phyloP scores from a whole-genome alignment of 1,284 basidiomycete species.

The Singerocomus inundabilis region DNA sequence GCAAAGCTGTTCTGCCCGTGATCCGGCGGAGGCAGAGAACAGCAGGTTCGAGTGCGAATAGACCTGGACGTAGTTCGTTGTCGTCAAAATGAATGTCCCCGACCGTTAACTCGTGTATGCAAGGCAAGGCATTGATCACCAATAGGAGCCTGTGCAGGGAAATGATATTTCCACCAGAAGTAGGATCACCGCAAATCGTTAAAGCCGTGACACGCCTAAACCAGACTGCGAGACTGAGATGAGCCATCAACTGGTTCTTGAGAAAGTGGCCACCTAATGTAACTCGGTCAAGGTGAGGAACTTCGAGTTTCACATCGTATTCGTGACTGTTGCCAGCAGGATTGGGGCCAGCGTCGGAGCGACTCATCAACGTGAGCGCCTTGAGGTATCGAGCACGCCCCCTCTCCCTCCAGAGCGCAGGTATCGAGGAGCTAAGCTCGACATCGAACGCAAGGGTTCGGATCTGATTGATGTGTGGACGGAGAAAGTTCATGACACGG shows the following conservation, averaged over 20 bases:
- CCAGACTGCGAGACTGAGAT: constrained; percentile 9
- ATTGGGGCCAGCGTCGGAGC: background rate
- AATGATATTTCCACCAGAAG: background rate
- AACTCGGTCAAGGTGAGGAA: constrained; percentile 5
- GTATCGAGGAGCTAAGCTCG: constrained; percentile 11
- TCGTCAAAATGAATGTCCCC: constrained; percentile 13
- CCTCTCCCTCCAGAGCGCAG: constrained; percentile 12
- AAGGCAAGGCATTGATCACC: constrained; percentile 1
- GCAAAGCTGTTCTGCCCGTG: constrained; percentile 4
- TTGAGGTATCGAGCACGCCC: constrained; percentile 6
- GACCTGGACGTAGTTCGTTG: background rate
- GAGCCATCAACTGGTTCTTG: constrained; percentile 5
- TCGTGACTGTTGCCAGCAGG: background rate
- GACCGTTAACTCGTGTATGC: constrained; percentile 5
- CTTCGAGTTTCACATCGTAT: constrained; percentile 5
- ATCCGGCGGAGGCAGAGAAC: constrained; percentile 4
- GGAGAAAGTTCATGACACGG: constrained; percentile 6
- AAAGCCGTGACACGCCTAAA: constrained; percentile 9
- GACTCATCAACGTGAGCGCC: constrained; percentile 8
- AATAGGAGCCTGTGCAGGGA: constrained; percentile 11
- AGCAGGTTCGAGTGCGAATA: background rate
- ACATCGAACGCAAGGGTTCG: constrained; percentile 17
- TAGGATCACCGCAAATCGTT: constrained; percentile 3
- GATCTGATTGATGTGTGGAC: constrained; percentile 2
- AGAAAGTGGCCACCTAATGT: constrained; percentile 7